phyloP scores from a whole-genome alignment of 768 basidiomycete genomes.

The Tricholoma sp. region DNA sequence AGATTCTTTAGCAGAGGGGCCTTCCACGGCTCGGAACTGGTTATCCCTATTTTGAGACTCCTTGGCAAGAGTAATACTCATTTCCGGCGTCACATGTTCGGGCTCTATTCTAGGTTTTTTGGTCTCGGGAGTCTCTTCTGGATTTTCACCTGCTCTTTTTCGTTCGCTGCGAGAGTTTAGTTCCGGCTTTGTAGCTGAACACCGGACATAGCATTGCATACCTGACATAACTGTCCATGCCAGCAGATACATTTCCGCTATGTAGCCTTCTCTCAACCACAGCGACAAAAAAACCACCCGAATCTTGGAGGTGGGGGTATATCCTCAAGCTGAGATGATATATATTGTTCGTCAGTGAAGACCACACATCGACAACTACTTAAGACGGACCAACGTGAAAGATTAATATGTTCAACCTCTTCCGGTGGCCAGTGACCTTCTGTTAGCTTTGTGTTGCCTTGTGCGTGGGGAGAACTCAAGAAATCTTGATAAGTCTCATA shows the following conservation, averaged over 20 bases:
- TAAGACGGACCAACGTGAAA: constrained; percentile 65
- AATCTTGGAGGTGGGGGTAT: constrained; percentile 93
- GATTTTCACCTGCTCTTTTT: constrained; percentile 49
- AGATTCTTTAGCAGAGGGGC: constrained; percentile 1
- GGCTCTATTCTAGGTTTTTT: constrained; percentile 45
- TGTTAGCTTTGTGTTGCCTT: constrained; percentile 55
- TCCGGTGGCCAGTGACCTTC: constrained; percentile 78
- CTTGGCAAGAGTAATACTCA: not conserved
- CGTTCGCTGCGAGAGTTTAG: constrained; percentile 26
- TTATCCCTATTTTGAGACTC: constrained; percentile 13
- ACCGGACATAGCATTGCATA: constrained; percentile 6
- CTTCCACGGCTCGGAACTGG: constrained; percentile 5
- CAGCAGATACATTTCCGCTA: not conserved
- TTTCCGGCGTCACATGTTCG: constrained; percentile 10
- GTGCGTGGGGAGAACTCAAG: constrained; percentile 42
- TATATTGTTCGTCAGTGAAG: not conserved
- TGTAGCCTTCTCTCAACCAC: constrained; percentile 56
- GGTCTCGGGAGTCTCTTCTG: constrained; percentile 35
- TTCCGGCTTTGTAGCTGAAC: not conserved
- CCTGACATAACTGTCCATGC: constrained; percentile 7
- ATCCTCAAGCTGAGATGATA: constrained; percentile 63
- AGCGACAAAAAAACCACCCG: constrained; percentile 97
- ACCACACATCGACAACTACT: not conserved
- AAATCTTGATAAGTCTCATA: constrained; percentile 62
- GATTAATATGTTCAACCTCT: constrained; percentile 52